Conservation (phyloP, 2,329 filamentous ascomycete genomes). For the Aspergillus ochraceus region DNA sequence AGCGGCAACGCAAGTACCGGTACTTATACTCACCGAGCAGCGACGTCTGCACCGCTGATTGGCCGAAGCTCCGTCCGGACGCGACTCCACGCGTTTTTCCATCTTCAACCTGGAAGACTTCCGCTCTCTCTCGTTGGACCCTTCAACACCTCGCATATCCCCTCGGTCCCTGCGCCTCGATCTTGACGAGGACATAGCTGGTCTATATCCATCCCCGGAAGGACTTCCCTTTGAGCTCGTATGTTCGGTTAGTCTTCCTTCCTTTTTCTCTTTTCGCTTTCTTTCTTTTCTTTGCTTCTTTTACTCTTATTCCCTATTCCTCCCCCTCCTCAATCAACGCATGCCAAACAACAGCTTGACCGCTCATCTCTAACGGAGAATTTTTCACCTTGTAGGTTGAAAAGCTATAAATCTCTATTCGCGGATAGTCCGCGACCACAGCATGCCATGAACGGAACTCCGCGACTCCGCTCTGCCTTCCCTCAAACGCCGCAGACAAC, state of each 20-base stretch:
- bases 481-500: slow-evolving; percentile 68
- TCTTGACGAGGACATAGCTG: not conserved
- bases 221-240: no score
- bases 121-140: no score
- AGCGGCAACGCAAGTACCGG: not conserved
- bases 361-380: not conserved
- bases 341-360: not conserved
- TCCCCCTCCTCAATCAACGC: not conserved
- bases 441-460: slow-evolving; percentile 80
- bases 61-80: slow-evolving; percentile 13
- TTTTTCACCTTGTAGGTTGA: not conserved
- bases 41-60: slow-evolving; percentile 11
- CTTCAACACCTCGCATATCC: no score
- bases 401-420: not conserved
- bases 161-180: not conserved
- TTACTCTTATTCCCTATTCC: no score
- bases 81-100: slow-evolving; percentile 17
- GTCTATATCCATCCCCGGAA: not conserved
- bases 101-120: not conserved
- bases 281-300: no score
- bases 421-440: slow-evolving; percentile 30
- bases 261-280: no score
- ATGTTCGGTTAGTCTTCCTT: not conserved
- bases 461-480: slow-evolving; percentile 78
- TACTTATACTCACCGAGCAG: not conserved